Evolutionary conservation across 495 filamentous ascomycete genomes (phyloP).

Genomic region (Delitschia confertaspora): DNA sequence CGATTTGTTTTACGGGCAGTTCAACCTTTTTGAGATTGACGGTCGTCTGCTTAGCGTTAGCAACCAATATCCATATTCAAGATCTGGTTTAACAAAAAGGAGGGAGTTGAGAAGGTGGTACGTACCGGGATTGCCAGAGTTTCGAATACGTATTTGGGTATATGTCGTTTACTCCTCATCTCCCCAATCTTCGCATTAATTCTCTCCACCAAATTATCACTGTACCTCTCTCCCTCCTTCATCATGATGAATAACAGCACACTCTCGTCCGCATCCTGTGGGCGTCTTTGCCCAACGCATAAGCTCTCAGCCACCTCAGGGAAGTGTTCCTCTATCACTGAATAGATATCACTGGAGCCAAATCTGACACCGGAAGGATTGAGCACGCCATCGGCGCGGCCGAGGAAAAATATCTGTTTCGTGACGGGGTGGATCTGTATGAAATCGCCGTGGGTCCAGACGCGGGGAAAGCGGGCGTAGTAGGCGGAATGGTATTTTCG

Average conservation of each 20-base stretch:
- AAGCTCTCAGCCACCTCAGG: conserved; percentile 55
- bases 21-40: conserved; percentile 84
- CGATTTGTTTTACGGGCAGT: conserved; percentile 75
- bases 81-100: conserved; percentile 1
- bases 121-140: conserved; percentile 71
- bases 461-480: conserved; percentile 60
- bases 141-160: conserved; percentile 70
- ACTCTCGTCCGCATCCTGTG: conserved; percentile 58
- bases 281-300: conserved; percentile 65
- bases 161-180: conserved; percentile 62
- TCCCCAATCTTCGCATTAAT: conserved; percentile 54
- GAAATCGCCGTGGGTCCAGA: conserved; percentile 79
- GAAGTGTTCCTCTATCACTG: conserved; percentile 60
- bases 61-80: background rate
- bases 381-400: conserved; percentile 80
- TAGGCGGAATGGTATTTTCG: conserved; percentile 60
- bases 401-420: conserved; percentile 56
- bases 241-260: conserved; percentile 71
- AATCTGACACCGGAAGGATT: conserved; percentile 85
- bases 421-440: conserved; percentile 60
- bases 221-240: conserved; percentile 51
- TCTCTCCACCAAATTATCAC: conserved; percentile 45
- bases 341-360: conserved; percentile 74
- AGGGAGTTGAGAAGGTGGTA: conserved; percentile 25
- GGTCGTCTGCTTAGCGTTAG: conserved; percentile 47